phyloP scores from a whole-genome alignment of 352 stramenopile species.

The Phytopythium montanum region DNA sequence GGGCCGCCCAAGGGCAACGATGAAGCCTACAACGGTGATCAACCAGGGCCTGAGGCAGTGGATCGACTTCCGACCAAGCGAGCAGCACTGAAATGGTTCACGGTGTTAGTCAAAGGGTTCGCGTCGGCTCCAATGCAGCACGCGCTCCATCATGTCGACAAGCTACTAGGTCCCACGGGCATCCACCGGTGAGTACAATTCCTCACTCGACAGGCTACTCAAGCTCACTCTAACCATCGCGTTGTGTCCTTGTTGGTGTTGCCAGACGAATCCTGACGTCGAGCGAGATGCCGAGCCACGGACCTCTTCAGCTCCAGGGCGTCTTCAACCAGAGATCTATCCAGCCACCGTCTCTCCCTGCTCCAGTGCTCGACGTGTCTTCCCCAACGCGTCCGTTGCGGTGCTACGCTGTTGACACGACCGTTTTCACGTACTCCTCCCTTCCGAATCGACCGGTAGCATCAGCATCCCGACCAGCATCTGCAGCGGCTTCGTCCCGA shows the following conservation, averaged over 20 bases:
- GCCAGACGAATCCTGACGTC: conserved; percentile 4
- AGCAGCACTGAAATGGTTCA: neutral
- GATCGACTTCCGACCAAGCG: neutral
- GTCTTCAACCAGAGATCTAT: neutral
- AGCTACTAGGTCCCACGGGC: neutral
- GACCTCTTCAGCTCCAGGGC: neutral
- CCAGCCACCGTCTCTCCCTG: neutral
- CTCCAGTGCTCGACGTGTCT: neutral
- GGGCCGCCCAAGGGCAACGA: neutral
- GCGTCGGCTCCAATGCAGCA: neutral
- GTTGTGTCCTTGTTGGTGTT: neutral
- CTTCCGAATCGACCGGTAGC: neutral
- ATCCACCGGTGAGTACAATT: neutral
- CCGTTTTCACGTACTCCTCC: neutral
- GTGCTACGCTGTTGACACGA: neutral
- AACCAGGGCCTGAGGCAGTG: neutral
- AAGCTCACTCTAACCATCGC: neutral
- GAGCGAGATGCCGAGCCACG: neutral
- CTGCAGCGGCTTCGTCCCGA: neutral
- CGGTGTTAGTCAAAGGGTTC: neutral
- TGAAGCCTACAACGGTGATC: neutral
- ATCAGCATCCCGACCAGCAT: neutral
- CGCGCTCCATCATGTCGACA: neutral
- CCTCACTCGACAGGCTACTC: neutral
- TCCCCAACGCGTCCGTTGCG: neutral